These are phyloP conservation scores for Acer campestre DNA, from an alignment of 345 rosid genomes.

Conservation along the genomic window DNA sequence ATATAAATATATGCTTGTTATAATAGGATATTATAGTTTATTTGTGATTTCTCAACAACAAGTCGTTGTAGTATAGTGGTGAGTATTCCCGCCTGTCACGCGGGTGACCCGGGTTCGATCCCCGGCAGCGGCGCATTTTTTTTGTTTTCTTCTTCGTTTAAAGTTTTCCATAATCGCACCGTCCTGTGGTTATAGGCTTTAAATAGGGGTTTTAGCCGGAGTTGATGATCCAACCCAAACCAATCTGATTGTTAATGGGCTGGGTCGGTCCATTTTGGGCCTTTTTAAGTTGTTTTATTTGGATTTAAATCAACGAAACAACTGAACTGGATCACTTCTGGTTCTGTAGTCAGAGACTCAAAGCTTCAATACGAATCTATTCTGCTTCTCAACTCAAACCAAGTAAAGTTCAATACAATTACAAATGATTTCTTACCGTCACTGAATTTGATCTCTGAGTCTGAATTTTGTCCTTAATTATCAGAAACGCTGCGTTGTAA, in stretches of 20 bases:
- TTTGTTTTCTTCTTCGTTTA: not conserved
- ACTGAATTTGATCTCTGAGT: not conserved
- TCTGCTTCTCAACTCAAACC: not conserved
- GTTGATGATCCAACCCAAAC: too few relatives aligned
- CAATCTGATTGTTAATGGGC: too few relatives aligned
- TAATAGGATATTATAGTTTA: too few relatives aligned
- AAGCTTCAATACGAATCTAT: not conserved
- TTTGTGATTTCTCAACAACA: not conserved
- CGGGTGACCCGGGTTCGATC: slow-evolving; percentile 83
- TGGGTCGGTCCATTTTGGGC: too few relatives aligned
- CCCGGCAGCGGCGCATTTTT: slow-evolving; percentile 60
- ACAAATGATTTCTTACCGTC: not conserved
- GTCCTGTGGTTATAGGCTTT: too few relatives aligned
- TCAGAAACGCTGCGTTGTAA: slow-evolving; percentile 3
- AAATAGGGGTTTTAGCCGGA: too few relatives aligned
- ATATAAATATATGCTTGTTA: too few relatives aligned
- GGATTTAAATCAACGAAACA: too few relatives aligned
- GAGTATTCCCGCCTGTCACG: slow-evolving; percentile 73
- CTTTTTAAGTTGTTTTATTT: too few relatives aligned
- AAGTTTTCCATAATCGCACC: too few relatives aligned
- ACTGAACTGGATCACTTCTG: not conserved
- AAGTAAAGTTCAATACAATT: not conserved
- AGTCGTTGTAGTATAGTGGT: slow-evolving; percentile 81
- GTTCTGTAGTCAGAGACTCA: not conserved
- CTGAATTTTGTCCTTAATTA: too few relatives aligned